phyloP scores from a whole-genome alignment of 2,329 filamentous ascomycete species.

The Neofusicoccum sp. region DNA sequence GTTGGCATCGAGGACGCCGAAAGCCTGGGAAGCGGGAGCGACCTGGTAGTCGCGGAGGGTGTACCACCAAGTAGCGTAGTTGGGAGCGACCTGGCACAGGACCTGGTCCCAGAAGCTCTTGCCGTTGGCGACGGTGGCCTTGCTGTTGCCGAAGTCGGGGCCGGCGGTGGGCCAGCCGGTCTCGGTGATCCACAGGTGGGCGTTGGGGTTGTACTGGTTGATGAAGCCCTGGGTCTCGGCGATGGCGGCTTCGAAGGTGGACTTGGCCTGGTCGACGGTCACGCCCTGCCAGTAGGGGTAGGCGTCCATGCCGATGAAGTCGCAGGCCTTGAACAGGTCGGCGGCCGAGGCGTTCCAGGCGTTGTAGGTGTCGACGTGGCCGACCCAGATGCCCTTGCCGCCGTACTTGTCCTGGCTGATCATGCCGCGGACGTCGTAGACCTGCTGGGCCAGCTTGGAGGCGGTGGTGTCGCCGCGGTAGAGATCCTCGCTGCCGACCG shows the following conservation, averaged over 20 bases:
- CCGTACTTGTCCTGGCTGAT: slow-evolving; percentile 20
- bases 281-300: slow-evolving; percentile 40
- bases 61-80: slow-evolving; percentile 22
- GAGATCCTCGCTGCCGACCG: slow-evolving; percentile 46
- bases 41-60: slow-evolving; percentile 18
- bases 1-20: slow-evolving; percentile 20
- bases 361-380: slow-evolving; percentile 40
- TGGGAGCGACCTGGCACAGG: slow-evolving; percentile 17
- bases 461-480: slow-evolving; percentile 55
- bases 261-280: slow-evolving; percentile 32
- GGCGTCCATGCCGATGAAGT: slow-evolving; percentile 38
- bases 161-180: slow-evolving; percentile 18
- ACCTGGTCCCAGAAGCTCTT: slow-evolving; percentile 22
- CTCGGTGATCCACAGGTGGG: slow-evolving; percentile 38
- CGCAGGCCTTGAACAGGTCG: slow-evolving; percentile 35
- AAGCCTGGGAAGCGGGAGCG: slow-evolving; percentile 17
- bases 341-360: slow-evolving; percentile 37
- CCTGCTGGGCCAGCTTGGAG: slow-evolving; percentile 21
- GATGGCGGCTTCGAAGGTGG: slow-evolving; percentile 30
- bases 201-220: slow-evolving; percentile 27
- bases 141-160: slow-evolving; percentile 17
- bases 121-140: slow-evolving; percentile 12
- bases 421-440: slow-evolving; percentile 32
- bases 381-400: slow-evolving; percentile 24
- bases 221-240: slow-evolving; percentile 31